A percentile compares a stretch with the other conserved stretches of the same genome.
Conservation (phyloP, 2,329 filamentous ascomycete genomes). For the Fusarium miscanthi region DNA sequence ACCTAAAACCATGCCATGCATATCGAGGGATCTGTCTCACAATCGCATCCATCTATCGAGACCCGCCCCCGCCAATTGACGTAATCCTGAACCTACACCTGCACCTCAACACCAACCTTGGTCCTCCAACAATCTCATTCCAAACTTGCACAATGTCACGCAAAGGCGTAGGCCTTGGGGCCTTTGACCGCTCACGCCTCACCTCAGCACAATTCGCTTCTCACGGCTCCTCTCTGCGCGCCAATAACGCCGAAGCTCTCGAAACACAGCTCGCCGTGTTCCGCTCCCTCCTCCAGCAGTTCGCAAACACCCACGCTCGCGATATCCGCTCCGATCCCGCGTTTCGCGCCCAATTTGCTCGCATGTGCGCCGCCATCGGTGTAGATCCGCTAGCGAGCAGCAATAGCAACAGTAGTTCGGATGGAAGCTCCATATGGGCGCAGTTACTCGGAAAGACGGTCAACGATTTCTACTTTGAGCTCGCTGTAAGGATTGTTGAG, state of each 20-base stretch:
- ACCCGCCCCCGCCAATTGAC: conserved; percentile 37
- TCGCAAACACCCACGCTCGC: conserved; percentile 92
- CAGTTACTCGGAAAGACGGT: conserved; percentile 91
- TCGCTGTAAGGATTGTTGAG: conserved; percentile 95
- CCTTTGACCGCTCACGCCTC: conserved; percentile 86
- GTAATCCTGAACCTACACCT: conserved; percentile 21
- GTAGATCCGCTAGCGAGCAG: conserved; percentile 85
- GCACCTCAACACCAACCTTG: neutral
- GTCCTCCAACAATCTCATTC: neutral
- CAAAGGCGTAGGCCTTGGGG: conserved; percentile 89
- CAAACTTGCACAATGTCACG: conserved; percentile 66
- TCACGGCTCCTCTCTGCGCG: conserved; percentile 89
- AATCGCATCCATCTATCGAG: neutral
- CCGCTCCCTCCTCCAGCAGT: conserved; percentile 93
- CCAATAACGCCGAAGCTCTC: conserved; percentile 84
- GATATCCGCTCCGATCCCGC: conserved; percentile 95
- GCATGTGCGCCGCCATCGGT: conserved; percentile 97
- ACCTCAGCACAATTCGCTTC: conserved; percentile 90
- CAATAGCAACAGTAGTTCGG: conserved; percentile 54
- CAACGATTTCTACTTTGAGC: conserved; percentile 98
- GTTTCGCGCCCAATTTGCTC: conserved; percentile 96
- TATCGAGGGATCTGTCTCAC: neutral
- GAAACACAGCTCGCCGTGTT: conserved; percentile 96
- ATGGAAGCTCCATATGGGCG: conserved; percentile 82
- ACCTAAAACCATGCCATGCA: neutral